These are phyloP conservation scores for Rhynchosporium graminicola DNA, from an alignment of 2,329 filamentous ascomycete genomes.

Conservation along the genomic window DNA sequence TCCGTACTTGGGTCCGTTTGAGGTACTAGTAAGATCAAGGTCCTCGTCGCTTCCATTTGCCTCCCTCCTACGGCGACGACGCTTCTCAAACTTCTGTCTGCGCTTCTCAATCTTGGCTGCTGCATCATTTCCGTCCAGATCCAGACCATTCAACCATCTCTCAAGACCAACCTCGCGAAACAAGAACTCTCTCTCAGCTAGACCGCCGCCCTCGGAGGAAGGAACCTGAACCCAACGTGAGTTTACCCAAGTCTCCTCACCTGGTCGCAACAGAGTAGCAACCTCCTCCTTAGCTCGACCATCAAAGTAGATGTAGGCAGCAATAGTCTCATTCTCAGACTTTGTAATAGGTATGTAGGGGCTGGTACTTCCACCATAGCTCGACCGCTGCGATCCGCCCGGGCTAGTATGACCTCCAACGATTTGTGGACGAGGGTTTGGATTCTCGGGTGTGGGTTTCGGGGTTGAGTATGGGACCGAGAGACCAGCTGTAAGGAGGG, in stretches of 20 bases:
- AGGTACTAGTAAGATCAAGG: slow-evolving; percentile 40
- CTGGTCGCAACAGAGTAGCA: slow-evolving; percentile 84
- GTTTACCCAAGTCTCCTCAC: slow-evolving; percentile 99
- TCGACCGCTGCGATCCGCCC: slow-evolving; percentile 49
- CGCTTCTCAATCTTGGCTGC: slow-evolving; percentile 89
- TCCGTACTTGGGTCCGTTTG: slow-evolving; percentile 33
- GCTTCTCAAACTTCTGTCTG: slow-evolving; percentile 73
- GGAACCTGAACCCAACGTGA: slow-evolving; percentile 96
- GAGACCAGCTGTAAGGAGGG: slow-evolving; percentile 83
- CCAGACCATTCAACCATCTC: slow-evolving; percentile 92
- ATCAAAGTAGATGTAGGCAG: slow-evolving; percentile 99
- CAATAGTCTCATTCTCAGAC: slow-evolving; percentile 94
- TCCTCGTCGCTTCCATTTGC: slow-evolving; percentile 51
- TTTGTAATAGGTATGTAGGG: slow-evolving; percentile 92
- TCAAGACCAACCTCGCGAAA: slow-evolving; percentile 97
- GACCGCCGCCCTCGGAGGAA: slow-evolving; percentile 84
- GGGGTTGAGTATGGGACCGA: slow-evolving; percentile 92
- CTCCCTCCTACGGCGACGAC: slow-evolving; percentile 63
- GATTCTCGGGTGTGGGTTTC: slow-evolving; percentile 73
- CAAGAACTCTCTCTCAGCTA: slow-evolving; percentile 94
- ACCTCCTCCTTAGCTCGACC: slow-evolving; percentile 95
- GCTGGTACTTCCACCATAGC: slow-evolving; percentile 60
- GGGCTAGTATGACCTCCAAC: slow-evolving; percentile 70
- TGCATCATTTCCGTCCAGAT: slow-evolving; percentile 89
- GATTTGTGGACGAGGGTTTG: slow-evolving; percentile 77